phyloP scores from a whole-genome alignment of 2,329 filamentous ascomycete species.

The Diaporthe longicolla region DNA sequence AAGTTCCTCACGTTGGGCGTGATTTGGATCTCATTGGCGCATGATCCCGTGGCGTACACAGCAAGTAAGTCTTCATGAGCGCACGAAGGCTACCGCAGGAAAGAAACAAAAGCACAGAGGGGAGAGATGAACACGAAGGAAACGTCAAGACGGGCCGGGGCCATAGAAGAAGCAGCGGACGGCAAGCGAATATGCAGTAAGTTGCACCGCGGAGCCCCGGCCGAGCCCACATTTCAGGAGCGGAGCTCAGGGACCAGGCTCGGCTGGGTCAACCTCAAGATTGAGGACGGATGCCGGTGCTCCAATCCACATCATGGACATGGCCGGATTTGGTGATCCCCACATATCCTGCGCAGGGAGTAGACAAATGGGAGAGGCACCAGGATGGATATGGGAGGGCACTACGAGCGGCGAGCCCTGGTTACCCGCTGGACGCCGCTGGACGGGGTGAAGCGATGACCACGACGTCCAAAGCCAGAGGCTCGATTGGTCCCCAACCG shows the following conservation, averaged over 20 bases:
- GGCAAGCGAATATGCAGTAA: constrained; percentile 13
- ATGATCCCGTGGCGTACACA: constrained; percentile 3
- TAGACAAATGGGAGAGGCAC: constrained; percentile 40
- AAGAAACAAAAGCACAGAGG: background rate
- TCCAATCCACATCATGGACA: constrained; percentile 30
- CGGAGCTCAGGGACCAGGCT: constrained; percentile 30
- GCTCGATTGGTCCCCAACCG: constrained; percentile 39
- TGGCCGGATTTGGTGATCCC: constrained; percentile 14
- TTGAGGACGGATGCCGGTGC: constrained; percentile 15
- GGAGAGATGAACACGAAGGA: constrained; percentile 10
- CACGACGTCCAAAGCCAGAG: constrained; percentile 30
- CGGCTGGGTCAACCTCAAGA: constrained; percentile 16
- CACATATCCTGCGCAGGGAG: constrained; percentile 9
- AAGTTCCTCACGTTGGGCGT: constrained; percentile 17
- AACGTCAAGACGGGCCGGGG: background rate
- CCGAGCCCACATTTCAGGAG: constrained; percentile 21
- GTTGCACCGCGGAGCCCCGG: constrained; percentile 26
- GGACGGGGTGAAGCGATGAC: constrained; percentile 36
- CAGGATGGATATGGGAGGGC: constrained; percentile 7
- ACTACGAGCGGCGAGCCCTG: constrained; percentile 27
- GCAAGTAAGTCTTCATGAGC: constrained; percentile 18
- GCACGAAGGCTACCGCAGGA: background rate
- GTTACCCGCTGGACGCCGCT: constrained; percentile 39
- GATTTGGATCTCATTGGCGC: constrained; percentile 26
- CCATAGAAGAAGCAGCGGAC: constrained; percentile 35